Base-by-base conservation (phyloP, 1,284 basidiomycete species). In the Pterulicium gracile region DNA sequence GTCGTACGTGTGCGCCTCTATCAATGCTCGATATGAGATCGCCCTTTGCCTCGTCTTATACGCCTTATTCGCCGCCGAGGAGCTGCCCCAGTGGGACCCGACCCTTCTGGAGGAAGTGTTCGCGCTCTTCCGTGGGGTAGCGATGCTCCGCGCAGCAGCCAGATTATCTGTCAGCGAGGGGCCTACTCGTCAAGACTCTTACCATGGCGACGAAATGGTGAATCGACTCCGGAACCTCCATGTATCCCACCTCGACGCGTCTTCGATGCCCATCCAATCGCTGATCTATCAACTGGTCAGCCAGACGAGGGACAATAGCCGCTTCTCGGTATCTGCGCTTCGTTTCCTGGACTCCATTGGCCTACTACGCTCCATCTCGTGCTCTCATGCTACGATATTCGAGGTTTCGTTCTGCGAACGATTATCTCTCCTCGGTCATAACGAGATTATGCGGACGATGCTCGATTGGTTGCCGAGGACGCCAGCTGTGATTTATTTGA, bases 401-500 rank as follows among this genome's bases (percentile, higher is more conserved):
- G 89, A 93, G 61, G 76, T 85, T 24, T 56, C 72, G 24, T 80
- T 93, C 51, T 87, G 82, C 49, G 77, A 88, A 51, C 66, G 68
- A 19, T 68, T 95, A 27, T 70, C 84, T 21, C 61, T 69, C 2
- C 67, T 88, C 42, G 85, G 81, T 2, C 81, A 88, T 56, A 66
- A 73, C 42, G 69, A 74, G 49, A 69, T 78, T 22, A 73, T 86
- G 1, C 63, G 73, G 44, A 80, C 85, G 50, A 67, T 88, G 42
- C 65, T 87, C 43, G 73, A 75, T 14, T 81, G 84, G 74, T 75
- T 90, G 44, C 90, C 89, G 21, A 67, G 79, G 42, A 84, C 83
- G 10, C 77, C 84, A 23, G 88, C 77, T 4, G 78, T 83, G 48
- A 73, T 73, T 41, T 96, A 88, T 60, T 75, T 92, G 20, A 72